These are phyloP conservation scores for Colletotrichum theobromicola DNA, from an alignment of 2,329 filamentous ascomycete genomes.

Conservation along the genomic window DNA sequence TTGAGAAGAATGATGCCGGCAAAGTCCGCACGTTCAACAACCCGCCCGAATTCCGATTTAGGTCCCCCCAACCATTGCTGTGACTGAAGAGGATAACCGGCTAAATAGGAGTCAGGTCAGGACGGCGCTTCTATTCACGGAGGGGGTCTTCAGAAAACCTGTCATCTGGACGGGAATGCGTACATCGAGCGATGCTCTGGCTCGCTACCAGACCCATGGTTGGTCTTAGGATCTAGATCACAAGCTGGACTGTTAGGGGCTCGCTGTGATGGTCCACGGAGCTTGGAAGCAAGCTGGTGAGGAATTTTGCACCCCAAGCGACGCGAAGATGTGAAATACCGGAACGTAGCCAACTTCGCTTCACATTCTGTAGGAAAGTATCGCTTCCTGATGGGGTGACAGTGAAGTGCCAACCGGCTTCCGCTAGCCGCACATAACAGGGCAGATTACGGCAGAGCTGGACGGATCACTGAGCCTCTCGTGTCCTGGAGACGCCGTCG, in stretches of 20 bases:
- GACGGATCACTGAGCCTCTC: no score
- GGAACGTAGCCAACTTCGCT: no score
- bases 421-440: no score
- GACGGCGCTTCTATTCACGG: neutral
- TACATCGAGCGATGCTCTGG: neutral
- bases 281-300: no score
- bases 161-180: neutral
- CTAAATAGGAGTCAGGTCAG: neutral
- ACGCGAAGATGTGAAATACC: no score
- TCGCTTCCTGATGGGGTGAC: no score
- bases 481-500: no score
- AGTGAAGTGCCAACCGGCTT: no score
- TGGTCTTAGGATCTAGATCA: neutral
- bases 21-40: neutral
- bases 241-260: neutral
- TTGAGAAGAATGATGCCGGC: neutral
- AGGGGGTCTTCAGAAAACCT: neutral
- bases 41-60: neutral
- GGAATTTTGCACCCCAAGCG: no score
- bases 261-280: neutral
- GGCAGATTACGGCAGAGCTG: no score
- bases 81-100: rapidly evolving
- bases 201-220: neutral
- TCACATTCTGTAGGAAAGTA: no score
- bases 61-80: neutral